phyloP scores from a whole-genome alignment of 192 early-diverging fungal genomes.

The Backusella liffmaniae region DNA sequence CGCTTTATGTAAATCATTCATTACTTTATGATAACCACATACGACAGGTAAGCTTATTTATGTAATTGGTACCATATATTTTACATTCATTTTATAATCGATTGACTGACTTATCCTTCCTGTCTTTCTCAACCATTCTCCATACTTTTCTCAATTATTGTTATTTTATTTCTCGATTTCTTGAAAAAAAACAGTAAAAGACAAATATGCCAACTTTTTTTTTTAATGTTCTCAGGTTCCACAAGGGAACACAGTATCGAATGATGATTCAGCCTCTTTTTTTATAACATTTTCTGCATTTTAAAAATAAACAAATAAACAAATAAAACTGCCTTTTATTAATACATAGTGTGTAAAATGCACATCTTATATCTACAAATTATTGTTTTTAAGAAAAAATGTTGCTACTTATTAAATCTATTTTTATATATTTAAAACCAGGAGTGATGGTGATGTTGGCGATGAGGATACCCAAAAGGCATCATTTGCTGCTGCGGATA shows the following conservation, averaged over 20 bases:
- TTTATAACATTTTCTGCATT: background rate
- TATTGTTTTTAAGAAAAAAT: background rate
- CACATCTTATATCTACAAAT: background rate
- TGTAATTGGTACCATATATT: too few species aligned
- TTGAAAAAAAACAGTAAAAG: too few species aligned
- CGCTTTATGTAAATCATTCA: too few species aligned
- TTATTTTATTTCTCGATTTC: too few species aligned
- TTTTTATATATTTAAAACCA: background rate
- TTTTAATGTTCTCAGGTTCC: background rate
- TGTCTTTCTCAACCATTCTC: too few species aligned
- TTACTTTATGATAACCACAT: too few species aligned
- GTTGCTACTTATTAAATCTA: background rate
- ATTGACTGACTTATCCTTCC: too few species aligned
- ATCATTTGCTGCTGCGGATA: conserved; percentile 11
- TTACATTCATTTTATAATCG: too few species aligned
- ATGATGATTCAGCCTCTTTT: background rate
- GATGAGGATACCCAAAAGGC: background rate
- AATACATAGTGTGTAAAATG: background rate
- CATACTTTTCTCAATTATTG: too few species aligned
- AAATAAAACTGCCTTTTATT: background rate
- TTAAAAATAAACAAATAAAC: background rate
- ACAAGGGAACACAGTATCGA: background rate
- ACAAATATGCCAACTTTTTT: too few species aligned
- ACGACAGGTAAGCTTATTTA: too few species aligned
- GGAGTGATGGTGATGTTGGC: background rate